Evolutionary conservation across 306 rosid species (phyloP).

Genomic region (Castanea sativa): DNA sequence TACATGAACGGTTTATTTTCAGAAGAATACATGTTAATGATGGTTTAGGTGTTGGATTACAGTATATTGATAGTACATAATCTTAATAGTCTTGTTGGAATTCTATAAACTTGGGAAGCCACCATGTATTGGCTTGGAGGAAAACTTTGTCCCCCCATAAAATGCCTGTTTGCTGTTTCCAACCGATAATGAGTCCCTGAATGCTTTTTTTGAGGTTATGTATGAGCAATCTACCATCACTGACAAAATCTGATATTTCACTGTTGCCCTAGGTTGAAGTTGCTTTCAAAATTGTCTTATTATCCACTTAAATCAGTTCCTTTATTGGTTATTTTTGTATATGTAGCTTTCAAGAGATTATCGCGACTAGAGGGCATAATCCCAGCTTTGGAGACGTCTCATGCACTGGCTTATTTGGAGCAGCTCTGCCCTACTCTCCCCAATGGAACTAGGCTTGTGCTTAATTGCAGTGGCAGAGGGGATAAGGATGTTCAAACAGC

Average conservation of each 20-base stretch:
- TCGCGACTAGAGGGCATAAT: slow-evolving; percentile 91
- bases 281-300: background rate
- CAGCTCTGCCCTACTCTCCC: slow-evolving; percentile 81
- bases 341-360: slow-evolving; percentile 78
- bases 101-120: background rate
- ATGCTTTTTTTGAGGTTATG: too few relatives aligned
- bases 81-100: background rate
- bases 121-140: too few relatives aligned
- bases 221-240: too few relatives aligned
- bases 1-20: background rate
- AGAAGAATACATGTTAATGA: background rate
- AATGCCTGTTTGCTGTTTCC: too few relatives aligned
- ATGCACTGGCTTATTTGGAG: slow-evolving; percentile 88
- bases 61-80: background rate
- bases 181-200: too few relatives aligned
- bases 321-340: background rate
- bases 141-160: too few relatives aligned
- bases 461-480: slow-evolving; percentile 93
- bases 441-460: slow-evolving; percentile 66
- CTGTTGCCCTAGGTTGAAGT: slow-evolving; percentile 11
- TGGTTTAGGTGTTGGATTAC: background rate
- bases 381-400: slow-evolving; percentile 96
- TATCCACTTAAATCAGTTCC: slow-evolving; percentile 3
- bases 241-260: background rate
- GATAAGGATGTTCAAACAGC: slow-evolving; percentile 97